Base-by-base conservation (phyloP, 208 protist genomes). In the Wallacemonas sp. region DNA sequence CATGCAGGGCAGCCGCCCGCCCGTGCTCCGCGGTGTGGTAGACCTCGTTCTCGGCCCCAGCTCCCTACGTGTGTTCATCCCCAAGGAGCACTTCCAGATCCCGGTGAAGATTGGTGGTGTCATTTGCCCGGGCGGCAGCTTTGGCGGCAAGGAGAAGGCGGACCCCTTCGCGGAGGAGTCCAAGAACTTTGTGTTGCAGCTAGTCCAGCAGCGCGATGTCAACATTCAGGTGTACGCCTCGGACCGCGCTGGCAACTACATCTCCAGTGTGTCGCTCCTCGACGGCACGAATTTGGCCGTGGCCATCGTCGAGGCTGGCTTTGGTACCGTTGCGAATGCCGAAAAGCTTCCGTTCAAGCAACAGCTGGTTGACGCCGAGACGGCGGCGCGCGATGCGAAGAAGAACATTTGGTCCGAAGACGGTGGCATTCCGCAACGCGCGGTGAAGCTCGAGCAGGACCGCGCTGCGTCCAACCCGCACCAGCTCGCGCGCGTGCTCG, bases 61-160 rank as follows among this genome's bases (percentile, higher is more conserved):
- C 79, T 93, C 84, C 31, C 70, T 96, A 60, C 86, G 88, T 11
- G 85, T 96, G 33, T 95, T 90, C 79, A 83, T 96, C 61, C 84
- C 86, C 26, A 88, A 90, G 59, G 87, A 95, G 68, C 79, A 91
- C 72, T 93, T 93, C 68, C 88, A 95, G 62, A 91, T 96, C 42
- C 84, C 86, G 0, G 70, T 94, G 15, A 93, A 93, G 62, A 68
- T 96, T 14, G 83, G 88, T 4, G 91, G 91, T 36, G 75, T 94
- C 42, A 90, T 93, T 31, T 82, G 88, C 26, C 91, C 88, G 15
- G 77, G 79, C 38, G 70, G 70, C 30, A 77, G 83, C 47, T 70
- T 89, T 34, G 63, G 55, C 44, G 38, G 61, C 1, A 66, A 60
- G 14, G 71, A 76, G 39, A 55, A 45, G 33, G 63, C 75, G 15